Evolutionary conservation across 139 green algal genomes (phyloP).

Genomic region (Tetradesmus lagerheimii): DNA sequence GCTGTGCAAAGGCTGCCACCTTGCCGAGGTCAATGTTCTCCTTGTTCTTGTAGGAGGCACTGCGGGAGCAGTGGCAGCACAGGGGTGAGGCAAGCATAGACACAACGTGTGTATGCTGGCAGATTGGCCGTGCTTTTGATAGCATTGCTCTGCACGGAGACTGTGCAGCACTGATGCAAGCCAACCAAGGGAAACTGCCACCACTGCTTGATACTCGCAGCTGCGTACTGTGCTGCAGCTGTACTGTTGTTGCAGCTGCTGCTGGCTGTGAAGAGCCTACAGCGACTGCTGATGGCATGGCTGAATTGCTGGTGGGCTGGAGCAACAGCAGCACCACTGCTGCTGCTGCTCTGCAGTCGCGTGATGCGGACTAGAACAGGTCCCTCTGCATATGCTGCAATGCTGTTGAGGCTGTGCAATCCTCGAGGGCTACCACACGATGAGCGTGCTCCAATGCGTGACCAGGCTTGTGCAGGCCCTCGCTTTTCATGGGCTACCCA

Average conservation of each 20-base stretch:
- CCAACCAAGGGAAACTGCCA: background rate
- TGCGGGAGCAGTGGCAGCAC: conserved; percentile 42
- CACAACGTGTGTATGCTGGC: no score
- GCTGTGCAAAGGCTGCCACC: conserved; percentile 44
- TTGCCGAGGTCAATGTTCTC: conserved; percentile 72
- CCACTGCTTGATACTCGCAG: background rate
- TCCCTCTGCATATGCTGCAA: no score
- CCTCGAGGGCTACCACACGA: background rate
- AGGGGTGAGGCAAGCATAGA: background rate
- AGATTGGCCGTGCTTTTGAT: no score
- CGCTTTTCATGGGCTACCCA: background rate
- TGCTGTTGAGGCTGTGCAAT: background rate
- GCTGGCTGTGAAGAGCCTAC: no score
- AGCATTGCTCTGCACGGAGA: background rate
- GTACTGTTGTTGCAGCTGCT: no score
- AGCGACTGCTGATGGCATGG: background rate
- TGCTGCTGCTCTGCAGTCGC: background rate
- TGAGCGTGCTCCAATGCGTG: background rate
- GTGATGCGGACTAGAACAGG: no score
- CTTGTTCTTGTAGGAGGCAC: conserved; percentile 72
- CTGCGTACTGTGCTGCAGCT: background rate
- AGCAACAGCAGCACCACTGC: background rate
- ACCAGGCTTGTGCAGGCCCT: background rate
- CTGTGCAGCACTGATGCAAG: background rate
- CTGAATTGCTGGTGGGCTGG: background rate